Evolutionary conservation across 164 flowering plant species (phyloP).

Genomic region (Tetrastigma voinierianum): DNA sequence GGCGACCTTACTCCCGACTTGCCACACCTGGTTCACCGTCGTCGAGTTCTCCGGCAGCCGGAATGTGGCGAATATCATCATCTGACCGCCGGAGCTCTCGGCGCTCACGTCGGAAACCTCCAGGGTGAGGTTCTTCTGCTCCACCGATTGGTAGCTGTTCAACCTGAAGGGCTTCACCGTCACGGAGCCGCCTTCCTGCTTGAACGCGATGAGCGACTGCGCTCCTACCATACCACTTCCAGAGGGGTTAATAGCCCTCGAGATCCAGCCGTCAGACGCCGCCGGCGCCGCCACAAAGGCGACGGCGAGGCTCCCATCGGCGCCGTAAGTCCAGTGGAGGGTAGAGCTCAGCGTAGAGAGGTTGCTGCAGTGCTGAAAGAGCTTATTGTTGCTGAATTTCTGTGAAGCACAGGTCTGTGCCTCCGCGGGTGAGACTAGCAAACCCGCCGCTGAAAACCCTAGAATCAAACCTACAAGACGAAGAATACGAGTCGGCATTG

Average conservation of each 20-base stretch:
- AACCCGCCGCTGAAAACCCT: neutral
- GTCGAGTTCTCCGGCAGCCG: constrained; percentile 19
- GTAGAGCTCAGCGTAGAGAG: constrained; percentile 23
- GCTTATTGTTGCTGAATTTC: constrained; percentile 17
- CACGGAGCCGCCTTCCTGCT: constrained; percentile 1
- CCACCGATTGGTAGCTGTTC: constrained; percentile 15
- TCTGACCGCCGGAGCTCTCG: constrained; percentile 9
- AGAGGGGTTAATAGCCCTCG: constrained; percentile 42
- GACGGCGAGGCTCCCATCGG: constrained; percentile 28
- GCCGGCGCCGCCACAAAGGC: constrained; percentile 29
- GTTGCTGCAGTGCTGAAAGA: constrained; percentile 25
- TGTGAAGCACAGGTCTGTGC: constrained; percentile 32
- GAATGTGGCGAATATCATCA: constrained; percentile 24
- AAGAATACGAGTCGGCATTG: too few relatives aligned
- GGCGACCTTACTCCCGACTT: constrained; percentile 34
- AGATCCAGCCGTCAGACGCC: constrained; percentile 30
- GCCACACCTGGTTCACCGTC: constrained; percentile 40
- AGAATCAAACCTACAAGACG: too few relatives aligned
- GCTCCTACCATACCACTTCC: constrained; percentile 29
- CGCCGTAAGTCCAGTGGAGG: constrained; percentile 35
- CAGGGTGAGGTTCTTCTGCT: constrained; percentile 19
- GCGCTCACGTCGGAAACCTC: constrained; percentile 26
- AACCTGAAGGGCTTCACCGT: constrained; percentile 33
- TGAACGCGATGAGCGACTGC: constrained; percentile 26
- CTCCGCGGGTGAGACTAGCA: constrained; percentile 14